Evolutionary conservation across 305 asterid species (phyloP), one percentile per base, ranked within the genome.

Genomic region (Fraxinus albicans): DNA sequence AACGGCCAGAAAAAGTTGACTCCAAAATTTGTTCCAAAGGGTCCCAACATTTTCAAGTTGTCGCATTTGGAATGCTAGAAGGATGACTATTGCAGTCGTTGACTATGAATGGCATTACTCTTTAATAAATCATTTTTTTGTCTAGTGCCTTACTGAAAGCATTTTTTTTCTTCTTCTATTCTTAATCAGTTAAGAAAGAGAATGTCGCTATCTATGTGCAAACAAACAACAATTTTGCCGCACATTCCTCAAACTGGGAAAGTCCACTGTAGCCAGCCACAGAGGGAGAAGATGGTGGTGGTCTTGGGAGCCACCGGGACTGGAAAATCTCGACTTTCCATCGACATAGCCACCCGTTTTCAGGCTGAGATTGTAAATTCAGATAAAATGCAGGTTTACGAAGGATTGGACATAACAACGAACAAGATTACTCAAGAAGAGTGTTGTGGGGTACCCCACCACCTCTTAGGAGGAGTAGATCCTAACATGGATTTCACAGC

Each of bases 301-400:
- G 90, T 96, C 9, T 40, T 94, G 90, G 99, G 99, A 4, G 94
- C 96, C 38, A 96, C 99, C n/a, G 99, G 99, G 34, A 82, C 98
- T 12, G 99, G 99, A 0, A 96, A 96, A 87, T 91, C 99, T 0
- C 90, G 94, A 2, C 98, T 96, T 73, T 92, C 99, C 0, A 87
- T 96, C 31, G 98, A 96, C 84, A 90, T 96, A 53, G 97, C 96
- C 81, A 90, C 91, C 2, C 86, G 88, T 7, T 88, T 91, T 73
- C 82, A 85, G 0, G 94, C 95, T 21, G 98, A 96, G 90, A 78
- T 96, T 8, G 87, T 96, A 25, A 96, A 96, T 31, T 94, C 98
- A 0, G 92, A 89, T 29, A 89, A 89, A 86, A 89, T 89, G 83
- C 91, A 89, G 75, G 86, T 88, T 0, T 89, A 86, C 83, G 19